Evolutionary conservation across 2,329 filamentous ascomycete genomes (phyloP), one percentile per base, ranked within the genome.

Genomic region (Fusarium gaditjirri): DNA sequence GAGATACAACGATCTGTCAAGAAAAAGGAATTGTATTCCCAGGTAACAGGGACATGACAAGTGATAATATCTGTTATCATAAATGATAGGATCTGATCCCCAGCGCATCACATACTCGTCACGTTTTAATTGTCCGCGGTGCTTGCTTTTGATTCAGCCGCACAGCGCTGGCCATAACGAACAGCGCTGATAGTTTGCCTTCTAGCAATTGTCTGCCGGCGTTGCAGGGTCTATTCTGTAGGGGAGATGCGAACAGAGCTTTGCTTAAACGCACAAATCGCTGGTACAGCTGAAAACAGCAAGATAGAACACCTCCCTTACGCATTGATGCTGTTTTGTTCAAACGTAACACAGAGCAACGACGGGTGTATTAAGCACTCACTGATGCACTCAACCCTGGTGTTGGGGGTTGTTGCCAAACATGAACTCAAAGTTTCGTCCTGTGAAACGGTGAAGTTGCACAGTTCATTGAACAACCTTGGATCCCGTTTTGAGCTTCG

Each of bases 51-150:
- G 43, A 59, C 70, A 39, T 53, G 59, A 43, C 55, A 41, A 27
- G 29, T 44, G 38, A 36, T 50, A n/a, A n/a, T 33, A 12, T 64
- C 23, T 19, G 33, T 39, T 76, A 56, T 76, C 68, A 73, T 50
- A 74, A 68, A 63, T 71, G 70, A 74, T 49, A 63, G 57, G 31
- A 62, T 43, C 47, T 57, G 59, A 75, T 71, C 66, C 59, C 33
- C 39, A 53, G 41, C 14, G 38, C 35, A 59, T 67, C 54, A 46
- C 52, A 44, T 35, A 42, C 27, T 38, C 11, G 46, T 70, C 36
- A 19, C 39, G 57, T 61, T 44, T 42, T 44, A 27, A 60, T 49
- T 59, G 38, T 33, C 41, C 36, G 23, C n/a, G 11, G 27, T 68
- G n/a, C 39, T 60, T 68, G 56, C 43, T 49, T 57, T 68, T 67